Conservation (phyloP, 495 filamentous ascomycete species). For the Cercophora sp. region DNA sequence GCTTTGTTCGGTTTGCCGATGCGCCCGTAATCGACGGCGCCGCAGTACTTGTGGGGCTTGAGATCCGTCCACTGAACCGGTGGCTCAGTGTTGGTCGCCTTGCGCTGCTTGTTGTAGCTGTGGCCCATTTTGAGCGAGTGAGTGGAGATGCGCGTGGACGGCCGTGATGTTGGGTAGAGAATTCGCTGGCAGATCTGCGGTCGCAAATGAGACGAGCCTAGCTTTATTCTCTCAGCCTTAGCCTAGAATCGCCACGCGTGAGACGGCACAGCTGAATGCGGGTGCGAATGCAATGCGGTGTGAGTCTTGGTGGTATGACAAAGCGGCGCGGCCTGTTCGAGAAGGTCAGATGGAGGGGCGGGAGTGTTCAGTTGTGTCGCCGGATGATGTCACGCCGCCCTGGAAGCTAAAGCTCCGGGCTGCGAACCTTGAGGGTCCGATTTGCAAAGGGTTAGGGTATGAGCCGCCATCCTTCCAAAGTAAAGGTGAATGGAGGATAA, state of each 20-base stretch:
- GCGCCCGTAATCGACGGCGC: constrained; percentile 18
- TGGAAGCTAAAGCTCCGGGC: too few species aligned
- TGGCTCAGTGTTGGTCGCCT: constrained; percentile 14
- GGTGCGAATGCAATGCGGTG: neutral
- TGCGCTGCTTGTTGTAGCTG: constrained; percentile 18
- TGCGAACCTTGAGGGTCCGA: too few species aligned
- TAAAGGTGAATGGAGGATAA: too few species aligned
- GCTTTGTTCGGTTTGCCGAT: constrained; percentile 27
- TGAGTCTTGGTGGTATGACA: neutral
- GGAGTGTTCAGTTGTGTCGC: neutral
- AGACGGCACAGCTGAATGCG: too few species aligned
- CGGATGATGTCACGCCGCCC: neutral
- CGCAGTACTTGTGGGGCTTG: constrained; percentile 28
- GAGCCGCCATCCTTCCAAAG: too few species aligned
- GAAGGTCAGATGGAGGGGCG: neutral
- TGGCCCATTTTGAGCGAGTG: constrained; percentile 25
- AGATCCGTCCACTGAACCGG: constrained; percentile 23
- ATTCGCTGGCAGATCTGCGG: too few species aligned
- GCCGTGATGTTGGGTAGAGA: neutral
- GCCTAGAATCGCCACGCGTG: too few species aligned
- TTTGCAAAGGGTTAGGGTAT: too few species aligned
- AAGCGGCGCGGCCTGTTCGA: neutral
- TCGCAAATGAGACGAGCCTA: too few species aligned
- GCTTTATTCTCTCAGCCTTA: too few species aligned
- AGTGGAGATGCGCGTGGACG: too few species aligned